Evolutionary conservation across 495 filamentous ascomycete genomes (phyloP).

Genomic region (Neurospora hispaniola): DNA sequence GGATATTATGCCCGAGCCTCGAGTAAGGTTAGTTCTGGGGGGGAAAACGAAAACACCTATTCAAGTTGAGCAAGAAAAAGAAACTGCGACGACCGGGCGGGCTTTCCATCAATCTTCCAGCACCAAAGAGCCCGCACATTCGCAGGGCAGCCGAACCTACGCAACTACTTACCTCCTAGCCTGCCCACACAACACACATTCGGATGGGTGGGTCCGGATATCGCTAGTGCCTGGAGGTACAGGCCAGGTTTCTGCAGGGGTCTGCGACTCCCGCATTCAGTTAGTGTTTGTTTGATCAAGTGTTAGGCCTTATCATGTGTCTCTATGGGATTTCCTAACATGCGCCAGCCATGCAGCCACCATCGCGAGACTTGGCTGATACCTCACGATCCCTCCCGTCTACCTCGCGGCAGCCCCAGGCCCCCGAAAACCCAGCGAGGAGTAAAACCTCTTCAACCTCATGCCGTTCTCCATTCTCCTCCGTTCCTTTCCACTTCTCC

Average conservation of each 20-base stretch:
- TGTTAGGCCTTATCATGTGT: too few species aligned
- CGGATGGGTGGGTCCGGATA: constrained; percentile 6
- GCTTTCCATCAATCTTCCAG: constrained; percentile 7
- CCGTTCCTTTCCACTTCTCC: constrained; percentile 1
- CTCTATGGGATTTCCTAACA: not conserved
- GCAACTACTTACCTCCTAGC: not conserved
- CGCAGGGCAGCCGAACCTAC: not conserved
- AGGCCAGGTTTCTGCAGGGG: constrained; percentile 19
- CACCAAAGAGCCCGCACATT: not conserved
- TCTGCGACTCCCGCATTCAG: constrained; percentile 17
- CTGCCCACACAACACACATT: constrained; percentile 1
- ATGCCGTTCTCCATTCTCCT: constrained; percentile 6
- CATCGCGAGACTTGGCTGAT: constrained; percentile 12
- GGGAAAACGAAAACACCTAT: not conserved
- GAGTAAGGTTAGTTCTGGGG: not conserved
- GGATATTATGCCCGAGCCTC: not conserved
- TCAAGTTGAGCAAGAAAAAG: not conserved
- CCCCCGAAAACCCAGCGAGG: not conserved
- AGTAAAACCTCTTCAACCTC: constrained; percentile 18
- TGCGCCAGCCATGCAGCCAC: constrained; percentile 18
- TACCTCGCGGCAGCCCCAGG: not conserved
- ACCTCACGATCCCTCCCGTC: constrained; percentile 4
- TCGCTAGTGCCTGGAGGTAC: constrained; percentile 12
- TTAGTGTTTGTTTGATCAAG: not conserved
- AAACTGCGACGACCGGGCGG: not conserved